Base-by-base conservation (phyloP, 1,139 yeast genomes). In the Scheffersomyces cryptocercus region DNA sequence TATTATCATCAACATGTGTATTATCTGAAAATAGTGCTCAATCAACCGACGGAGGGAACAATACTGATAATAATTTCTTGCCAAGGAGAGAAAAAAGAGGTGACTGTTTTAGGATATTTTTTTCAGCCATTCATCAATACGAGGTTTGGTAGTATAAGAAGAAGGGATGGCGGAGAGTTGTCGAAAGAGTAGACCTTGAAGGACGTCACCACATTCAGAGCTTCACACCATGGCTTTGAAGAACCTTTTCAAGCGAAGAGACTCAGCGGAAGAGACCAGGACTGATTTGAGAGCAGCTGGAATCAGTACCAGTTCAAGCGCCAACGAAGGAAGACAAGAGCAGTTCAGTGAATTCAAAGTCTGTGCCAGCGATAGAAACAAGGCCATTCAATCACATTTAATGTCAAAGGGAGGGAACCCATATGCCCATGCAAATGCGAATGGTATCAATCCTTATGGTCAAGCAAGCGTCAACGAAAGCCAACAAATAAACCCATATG, bases 281-380 rank as follows among this genome's bases (percentile, higher is more conserved):
- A 79, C 79, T 16, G 70, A 73, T 35, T 65, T 85, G 57, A 69
- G 71, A 50, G 70, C 70, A 31, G 63, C 75, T 29, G 89, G 89
- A 4, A 73, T 84, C 36, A 55, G 79, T 9, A 76, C 82, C 38
- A 81, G 67, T 54, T 57, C 64, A 6, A 42, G 45, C 24, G 55
- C 56, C 48, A 30, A 55, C 55, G 31, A 48, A 55, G 20, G 54
- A 45, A 71, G 77, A 53, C 74, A 70, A 51, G 81, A 75, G 53
- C 81, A 81, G 54, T 85, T 85, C 60, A 79, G 84, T 9, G 89
- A 89, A 3, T 85, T 84, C 58, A 75, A 74, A 36, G 71, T 73
- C 44, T 82, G 75, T 50, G 75, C 76, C 32, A 68, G 67, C 41
- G 48, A 51, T 36, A 46, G 43, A 13, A 13, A 10, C 13, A 32